phyloP scores from a whole-genome alignment of 140 eudicot genomes.

The Senecio squalidus region DNA sequence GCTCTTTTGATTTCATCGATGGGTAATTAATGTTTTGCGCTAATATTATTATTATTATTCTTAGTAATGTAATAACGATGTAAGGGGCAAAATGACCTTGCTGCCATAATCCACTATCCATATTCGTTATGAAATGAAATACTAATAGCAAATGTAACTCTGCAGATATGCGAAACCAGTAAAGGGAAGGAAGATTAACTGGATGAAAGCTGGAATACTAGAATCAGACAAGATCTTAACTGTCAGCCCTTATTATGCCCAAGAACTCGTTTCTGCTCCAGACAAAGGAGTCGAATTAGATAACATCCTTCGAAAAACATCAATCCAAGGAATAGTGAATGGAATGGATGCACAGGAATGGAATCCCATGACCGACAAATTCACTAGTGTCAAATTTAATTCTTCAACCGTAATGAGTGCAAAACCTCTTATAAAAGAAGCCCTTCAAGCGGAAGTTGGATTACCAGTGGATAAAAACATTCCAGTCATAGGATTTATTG shows the following conservation, averaged over 20 bases:
- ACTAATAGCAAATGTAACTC: background rate
- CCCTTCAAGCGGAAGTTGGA: constrained; percentile 91
- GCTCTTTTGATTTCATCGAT: constrained; percentile 89
- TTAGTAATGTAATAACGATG: too few species aligned
- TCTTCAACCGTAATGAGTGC: constrained; percentile 80
- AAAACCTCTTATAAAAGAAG: constrained; percentile 75
- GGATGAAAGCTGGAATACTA: constrained; percentile 91
- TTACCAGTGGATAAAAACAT: constrained; percentile 62
- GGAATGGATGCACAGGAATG: constrained; percentile 95
- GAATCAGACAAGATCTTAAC: constrained; percentile 66
- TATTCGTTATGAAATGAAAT: too few species aligned
- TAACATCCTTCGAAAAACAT: constrained; percentile 41
- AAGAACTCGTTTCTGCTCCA: constrained; percentile 58
- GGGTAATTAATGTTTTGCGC: constrained; percentile 57
- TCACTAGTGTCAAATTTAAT: constrained; percentile 50
- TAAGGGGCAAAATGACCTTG: too few species aligned
- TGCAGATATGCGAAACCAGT: constrained; percentile 76
- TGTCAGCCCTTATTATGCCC: constrained; percentile 88
- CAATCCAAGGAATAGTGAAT: constrained; percentile 61
- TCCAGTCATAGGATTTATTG: constrained; percentile 91
- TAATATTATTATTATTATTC: too few species aligned
- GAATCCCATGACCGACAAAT: constrained; percentile 85
- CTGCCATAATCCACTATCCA: too few species aligned
- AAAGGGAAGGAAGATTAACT: constrained; percentile 88
- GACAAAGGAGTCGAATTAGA: constrained; percentile 82